Base-by-base conservation (phyloP, 2,329 filamentous ascomycete species). In the Fusarium falciforme region DNA sequence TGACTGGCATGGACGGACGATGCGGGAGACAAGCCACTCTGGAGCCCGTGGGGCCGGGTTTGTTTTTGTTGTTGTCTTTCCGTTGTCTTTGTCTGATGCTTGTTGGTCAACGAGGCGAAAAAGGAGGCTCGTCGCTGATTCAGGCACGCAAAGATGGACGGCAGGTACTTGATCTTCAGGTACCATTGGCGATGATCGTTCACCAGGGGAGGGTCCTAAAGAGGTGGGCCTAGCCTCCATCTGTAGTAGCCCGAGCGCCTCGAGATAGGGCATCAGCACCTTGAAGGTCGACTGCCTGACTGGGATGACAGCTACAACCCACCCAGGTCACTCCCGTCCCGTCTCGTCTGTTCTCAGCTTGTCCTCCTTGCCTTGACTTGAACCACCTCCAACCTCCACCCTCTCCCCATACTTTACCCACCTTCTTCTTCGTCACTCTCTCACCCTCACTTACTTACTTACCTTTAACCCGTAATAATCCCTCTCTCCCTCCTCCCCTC, bases 391-490 rank as follows among this genome's bases (percentile, higher is more conserved):
- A 64, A 57, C 65, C 68, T 70, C 64, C 60, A 67, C 54, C 55
- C 68, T 72, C 55, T 73, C 70, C 63, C 64, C 64, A 67, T 70
- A 66, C 63, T 55, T 47, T 62, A 54, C 54, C 31, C 35, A 47
- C 61, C 64, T 65, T 69, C 55, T 66, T 62, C 33, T 47, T 66
- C 64, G 65, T 70, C 62, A 71, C 60, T 71, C 66, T 65, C 64
- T 68, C 44, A 54, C 61, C 66, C 67, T 47, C 54, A 67, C 64
- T 63, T 66, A 40, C 58, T 47, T 25, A 35, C 49, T 17, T 54
- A 67, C 49, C 68, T 67, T 31, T 68, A 64, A 73, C 66, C 60
- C 62, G 66, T 74, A 74, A 74, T 74, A 75, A 65, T 70, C 25
- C 49, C 68, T 52, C 60, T 71, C 66, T 35, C 57, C 63, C 65